Evolutionary conservation across 441 rosid species (phyloP), one percentile per base, ranked within the genome.

Genomic region (Adansonia madagascariensis): DNA sequence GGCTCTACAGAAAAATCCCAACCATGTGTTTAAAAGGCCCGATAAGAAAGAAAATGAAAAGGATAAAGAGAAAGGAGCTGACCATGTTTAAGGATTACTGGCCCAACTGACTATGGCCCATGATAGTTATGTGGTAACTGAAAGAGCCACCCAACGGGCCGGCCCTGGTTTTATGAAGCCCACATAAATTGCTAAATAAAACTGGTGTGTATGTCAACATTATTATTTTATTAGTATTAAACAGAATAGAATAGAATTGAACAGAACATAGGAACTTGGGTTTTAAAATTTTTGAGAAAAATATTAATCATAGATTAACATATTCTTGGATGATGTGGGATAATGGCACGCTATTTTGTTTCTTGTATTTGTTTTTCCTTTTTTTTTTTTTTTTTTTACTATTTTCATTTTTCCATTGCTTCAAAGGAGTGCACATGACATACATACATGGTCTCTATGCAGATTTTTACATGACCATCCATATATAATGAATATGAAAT

Each of bases 111-210:
- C 14, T 6, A 2, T 41, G 50, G 50, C 50, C 49, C 49, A 3
- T 41, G 22, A 0, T 15, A 20, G 15, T 64, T 15, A 3, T 39
- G 4, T 64, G 49, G 4, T 7, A 64, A 64, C 46, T 41, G n/a
- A 64, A 15, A 2, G 69, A 39, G 39, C 49, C 69, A 14, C 20
- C 20, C 39, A 14, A 15, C 22, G 4, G 49, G 24, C 22, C 8
- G 22, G 47, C 69, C 49, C 69, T 61, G 65, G 11, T 60, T 22
- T 60, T 60, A 11, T 60, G 7, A 22, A 35, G 20, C 69, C 69
- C 11, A 64, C 5, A 59, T 18, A 22, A 17, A 17, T 59, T 22
- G 10, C 24, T 20, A 3, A 15, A 15, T 15, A 15, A 52, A 15
- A 52, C 18, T 15, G 3, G 53, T 49, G 1, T 52, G 4, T 52